These are phyloP conservation scores for Carex pumila DNA, from an alignment of 176 grass and related monocot genomes.

Conservation along the genomic window DNA sequence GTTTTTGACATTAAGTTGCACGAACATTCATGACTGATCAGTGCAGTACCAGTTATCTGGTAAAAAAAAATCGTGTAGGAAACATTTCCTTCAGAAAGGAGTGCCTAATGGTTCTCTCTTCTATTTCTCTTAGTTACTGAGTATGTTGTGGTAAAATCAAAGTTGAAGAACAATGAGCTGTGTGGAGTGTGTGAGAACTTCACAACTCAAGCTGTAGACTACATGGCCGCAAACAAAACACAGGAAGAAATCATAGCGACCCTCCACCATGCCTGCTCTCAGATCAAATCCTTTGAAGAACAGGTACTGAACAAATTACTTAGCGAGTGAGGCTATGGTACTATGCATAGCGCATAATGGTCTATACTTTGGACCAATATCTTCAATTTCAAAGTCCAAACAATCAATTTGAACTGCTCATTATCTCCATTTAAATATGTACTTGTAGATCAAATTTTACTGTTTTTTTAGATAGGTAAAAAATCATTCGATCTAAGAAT, in stretches of 20 bases:
- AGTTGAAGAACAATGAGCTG: conserved; percentile 24
- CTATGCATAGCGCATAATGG: too few relatives aligned
- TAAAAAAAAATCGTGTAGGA: background rate
- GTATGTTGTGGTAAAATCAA: conserved; percentile 17
- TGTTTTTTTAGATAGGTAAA: too few relatives aligned
- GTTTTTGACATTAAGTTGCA: too few relatives aligned
- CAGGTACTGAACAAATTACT: conserved; percentile 36
- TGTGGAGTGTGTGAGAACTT: conserved; percentile 57
- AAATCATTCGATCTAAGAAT: too few relatives aligned
- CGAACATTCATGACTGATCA: background rate
- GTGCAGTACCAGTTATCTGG: background rate
- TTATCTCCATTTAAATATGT: too few relatives aligned
- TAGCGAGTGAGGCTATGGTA: background rate
- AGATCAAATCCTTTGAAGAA: conserved; percentile 45
- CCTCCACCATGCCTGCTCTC: conserved; percentile 65
- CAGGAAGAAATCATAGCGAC: conserved; percentile 37
- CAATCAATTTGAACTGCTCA: too few relatives aligned
- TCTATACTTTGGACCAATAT: too few relatives aligned
- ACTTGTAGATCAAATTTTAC: too few relatives aligned
- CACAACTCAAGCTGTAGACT: conserved; percentile 33
- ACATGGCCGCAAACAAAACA: conserved; percentile 54
- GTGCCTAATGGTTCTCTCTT: background rate
- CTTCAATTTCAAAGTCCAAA: too few relatives aligned
- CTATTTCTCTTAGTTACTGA: conserved; percentile 3
- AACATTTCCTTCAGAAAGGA: background rate